Conservation (phyloP, 2,329 filamentous ascomycete species). For the Trichoderma atroviride region DNA sequence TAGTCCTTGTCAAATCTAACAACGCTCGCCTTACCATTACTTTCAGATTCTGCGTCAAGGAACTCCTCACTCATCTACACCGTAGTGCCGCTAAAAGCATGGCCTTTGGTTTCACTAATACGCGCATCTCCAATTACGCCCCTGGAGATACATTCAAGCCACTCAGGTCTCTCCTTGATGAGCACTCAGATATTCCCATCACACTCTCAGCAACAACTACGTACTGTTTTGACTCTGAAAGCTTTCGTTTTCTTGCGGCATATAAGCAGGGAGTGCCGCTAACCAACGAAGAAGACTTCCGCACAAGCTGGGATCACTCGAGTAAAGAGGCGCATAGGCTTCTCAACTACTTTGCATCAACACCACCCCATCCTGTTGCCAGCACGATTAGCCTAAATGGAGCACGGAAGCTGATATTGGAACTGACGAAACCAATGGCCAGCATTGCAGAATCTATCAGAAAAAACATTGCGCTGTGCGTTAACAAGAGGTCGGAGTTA, state of each 20-base stretch:
- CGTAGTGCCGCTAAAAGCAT: slow-evolving; percentile 13
- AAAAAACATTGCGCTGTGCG: slow-evolving; percentile 24
- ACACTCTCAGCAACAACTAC: slow-evolving; percentile 9
- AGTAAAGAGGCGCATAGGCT: slow-evolving; percentile 27
- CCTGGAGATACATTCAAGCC: slow-evolving; percentile 19
- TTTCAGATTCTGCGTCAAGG: slow-evolving; percentile 12
- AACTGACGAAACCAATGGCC: slow-evolving; percentile 30
- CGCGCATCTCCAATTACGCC: slow-evolving; percentile 21
- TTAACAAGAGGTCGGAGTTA: neutral
- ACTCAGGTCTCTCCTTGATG: slow-evolving; percentile 12
- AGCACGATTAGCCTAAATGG: slow-evolving; percentile 32
- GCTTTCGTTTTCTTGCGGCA: slow-evolving; percentile 23
- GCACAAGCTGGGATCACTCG: slow-evolving; percentile 31
- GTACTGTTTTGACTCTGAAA: slow-evolving; percentile 25
- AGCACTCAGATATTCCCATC: slow-evolving; percentile 3
- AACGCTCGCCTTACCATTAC: slow-evolving; percentile 17
- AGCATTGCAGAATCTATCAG: slow-evolving; percentile 25
- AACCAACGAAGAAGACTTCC: slow-evolving; percentile 6
- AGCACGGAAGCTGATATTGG: slow-evolving; percentile 13
- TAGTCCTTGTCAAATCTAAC: slow-evolving; percentile 25
- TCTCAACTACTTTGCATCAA: slow-evolving; percentile 6
- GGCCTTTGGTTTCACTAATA: slow-evolving; percentile 25
- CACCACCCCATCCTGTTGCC: slow-evolving; percentile 29
- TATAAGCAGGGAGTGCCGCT: neutral
- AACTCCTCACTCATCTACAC: slow-evolving; percentile 22